These are phyloP conservation scores for Eruca vesicaria DNA, from an alignment of 441 rosid genomes.

Conservation along the genomic window DNA sequence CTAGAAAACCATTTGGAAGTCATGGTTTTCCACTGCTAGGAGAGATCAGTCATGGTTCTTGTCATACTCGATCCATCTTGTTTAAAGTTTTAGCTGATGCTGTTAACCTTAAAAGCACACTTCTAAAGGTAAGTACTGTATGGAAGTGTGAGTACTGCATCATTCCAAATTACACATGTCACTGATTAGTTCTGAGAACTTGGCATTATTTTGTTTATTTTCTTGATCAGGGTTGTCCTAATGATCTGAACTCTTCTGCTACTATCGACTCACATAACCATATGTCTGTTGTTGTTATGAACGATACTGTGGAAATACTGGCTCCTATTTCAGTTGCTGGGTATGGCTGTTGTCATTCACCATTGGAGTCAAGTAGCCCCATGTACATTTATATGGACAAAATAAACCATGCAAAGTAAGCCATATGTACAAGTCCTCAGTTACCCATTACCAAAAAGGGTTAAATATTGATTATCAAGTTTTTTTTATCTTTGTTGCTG, in stretches of 20 bases:
- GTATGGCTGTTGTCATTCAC: constrained; percentile 81
- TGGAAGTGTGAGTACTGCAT: constrained; percentile 1
- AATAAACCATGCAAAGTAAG: background rate
- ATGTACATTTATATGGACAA: background rate
- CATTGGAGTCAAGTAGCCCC: constrained; percentile 11
- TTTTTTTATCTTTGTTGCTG: background rate
- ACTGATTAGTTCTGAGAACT: background rate
- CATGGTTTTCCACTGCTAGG: constrained; percentile 70
- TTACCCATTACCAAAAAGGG: background rate
- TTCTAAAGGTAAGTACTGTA: constrained; percentile 69
- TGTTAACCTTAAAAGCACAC: constrained; percentile 66
- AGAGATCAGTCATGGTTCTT: constrained; percentile 72
- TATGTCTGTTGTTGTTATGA: constrained; percentile 75
- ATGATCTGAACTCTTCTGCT: constrained; percentile 51
- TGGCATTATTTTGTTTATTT: background rate
- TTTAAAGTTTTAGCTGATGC: constrained; percentile 91
- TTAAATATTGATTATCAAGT: no score
- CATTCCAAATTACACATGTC: background rate
- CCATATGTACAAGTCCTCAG: background rate
- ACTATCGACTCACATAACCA: constrained; percentile 65
- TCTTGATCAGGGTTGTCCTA: constrained; percentile 73
- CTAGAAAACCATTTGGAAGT: constrained; percentile 45
- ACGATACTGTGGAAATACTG: constrained; percentile 69
- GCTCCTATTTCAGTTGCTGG: constrained; percentile 77
- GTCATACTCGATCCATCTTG: constrained; percentile 81